phyloP scores from a whole-genome alignment of 2,329 filamentous ascomycete species.

The Leptodontidium sp. region DNA sequence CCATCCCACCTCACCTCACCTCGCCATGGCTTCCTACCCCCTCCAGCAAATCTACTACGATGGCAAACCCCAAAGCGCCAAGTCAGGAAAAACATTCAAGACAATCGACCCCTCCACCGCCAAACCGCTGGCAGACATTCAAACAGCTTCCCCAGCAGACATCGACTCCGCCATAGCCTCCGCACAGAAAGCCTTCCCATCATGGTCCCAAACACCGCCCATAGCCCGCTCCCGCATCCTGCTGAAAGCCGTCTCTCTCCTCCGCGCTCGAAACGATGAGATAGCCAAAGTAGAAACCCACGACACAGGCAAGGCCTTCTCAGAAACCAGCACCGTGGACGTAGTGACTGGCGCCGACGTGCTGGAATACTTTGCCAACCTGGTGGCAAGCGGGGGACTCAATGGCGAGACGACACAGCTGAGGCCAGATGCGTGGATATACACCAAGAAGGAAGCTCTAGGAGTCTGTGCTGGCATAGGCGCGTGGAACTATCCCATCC shows the following conservation, averaged over 20 bases:
- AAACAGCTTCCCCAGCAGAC: conserved; percentile 71
- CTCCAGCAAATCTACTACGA: conserved; percentile 77
- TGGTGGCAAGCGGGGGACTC: conserved; percentile 78
- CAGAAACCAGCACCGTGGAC: conserved; percentile 85
- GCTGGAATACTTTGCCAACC: conserved; percentile 84
- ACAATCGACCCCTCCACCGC: conserved; percentile 79
- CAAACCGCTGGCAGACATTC: conserved; percentile 73
- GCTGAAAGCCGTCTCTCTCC: conserved; percentile 75
- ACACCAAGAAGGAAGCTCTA: conserved; percentile 81
- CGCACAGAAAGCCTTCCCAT: conserved; percentile 74
- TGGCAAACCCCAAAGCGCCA: conserved; percentile 70
- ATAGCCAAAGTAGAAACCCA: conserved; percentile 82
- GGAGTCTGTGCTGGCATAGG: conserved; percentile 89
- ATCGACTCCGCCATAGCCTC: conserved; percentile 77
- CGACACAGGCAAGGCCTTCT: conserved; percentile 87
- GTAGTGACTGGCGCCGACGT: conserved; percentile 85
- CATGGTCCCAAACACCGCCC: conserved; percentile 80
- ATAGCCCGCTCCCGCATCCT: conserved; percentile 79
- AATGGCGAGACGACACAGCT: conserved; percentile 82
- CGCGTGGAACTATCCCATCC: conserved; percentile 92
- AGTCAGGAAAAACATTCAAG: conserved; percentile 69
- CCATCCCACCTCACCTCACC: neutral
- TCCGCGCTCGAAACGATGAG: conserved; percentile 80
- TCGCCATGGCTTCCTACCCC: conserved; percentile 51
- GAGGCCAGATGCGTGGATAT: conserved; percentile 80